Base-by-base conservation (phyloP, 257 asterid species). In the Rhazya stricta region DNA sequence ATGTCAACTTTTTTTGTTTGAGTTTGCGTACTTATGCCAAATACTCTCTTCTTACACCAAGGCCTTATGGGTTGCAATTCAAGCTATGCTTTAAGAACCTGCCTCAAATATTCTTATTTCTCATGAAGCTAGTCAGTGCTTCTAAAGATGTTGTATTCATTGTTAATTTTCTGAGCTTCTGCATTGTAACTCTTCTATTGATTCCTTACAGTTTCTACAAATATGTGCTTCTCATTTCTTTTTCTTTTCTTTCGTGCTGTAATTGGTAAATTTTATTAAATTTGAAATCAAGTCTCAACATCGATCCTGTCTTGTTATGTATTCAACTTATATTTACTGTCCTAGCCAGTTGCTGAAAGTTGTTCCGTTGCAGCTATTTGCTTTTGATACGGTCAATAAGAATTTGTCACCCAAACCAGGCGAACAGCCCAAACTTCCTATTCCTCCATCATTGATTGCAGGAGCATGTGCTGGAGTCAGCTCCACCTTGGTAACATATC, bases 401-500 rank as follows among this genome's bases (percentile, higher is more conserved):
- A 86, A 82, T 12, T 81, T 94, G 85, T 88, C 99, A 1, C 82
- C 92, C 27, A 94, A 89, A 82, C 84, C 83, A 8, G 96, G 91
- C 6, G 88, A 88, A 36, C 84, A 80, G 54, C 84, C 86, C 74
- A 92, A 85, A 86, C 48, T 94, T 51, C 92, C 85, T 18, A 60
- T 92, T 43, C 97, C 97, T 50, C 91, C 99, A 58, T 92, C 99
- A 46, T 74, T 92, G 67, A 71, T 94, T 66, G 99, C 97, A 0
- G 99, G 99, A 62, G 97, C 99, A 57, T 90, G 96, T 78, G 99
- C 97, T 51, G 99, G 99, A 75, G 95, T 94, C 81, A 86, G 90
- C 87, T 94, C 99, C 46, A 94, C 99, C 21, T 69, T 94, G 82
- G 75, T 90, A 78, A 94, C 97, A 53, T 94, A 94, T 79, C 99